phyloP scores from a whole-genome alignment of 2,329 filamentous ascomycete genomes.

The Botryotinia narcissicola region DNA sequence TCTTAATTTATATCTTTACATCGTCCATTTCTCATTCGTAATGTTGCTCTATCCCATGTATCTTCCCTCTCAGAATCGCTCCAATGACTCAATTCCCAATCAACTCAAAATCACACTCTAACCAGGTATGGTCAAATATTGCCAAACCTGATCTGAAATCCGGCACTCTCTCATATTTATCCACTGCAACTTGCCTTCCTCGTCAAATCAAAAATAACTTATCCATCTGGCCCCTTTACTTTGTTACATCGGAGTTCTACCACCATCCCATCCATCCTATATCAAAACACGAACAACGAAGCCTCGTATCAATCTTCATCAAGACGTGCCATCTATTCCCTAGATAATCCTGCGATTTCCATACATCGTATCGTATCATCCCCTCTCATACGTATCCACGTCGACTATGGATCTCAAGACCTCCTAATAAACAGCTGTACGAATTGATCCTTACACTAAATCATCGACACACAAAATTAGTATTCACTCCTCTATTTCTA shows the following conservation, averaged over 20 bases:
- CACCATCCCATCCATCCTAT: not conserved
- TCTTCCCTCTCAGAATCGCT: not conserved
- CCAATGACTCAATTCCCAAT: not conserved
- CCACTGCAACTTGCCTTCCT: not conserved
- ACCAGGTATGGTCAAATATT: too few relatives aligned
- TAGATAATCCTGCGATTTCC: too few relatives aligned
- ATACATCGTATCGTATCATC: not conserved
- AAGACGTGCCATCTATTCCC: not conserved
- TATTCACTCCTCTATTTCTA: not conserved
- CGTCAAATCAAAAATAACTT: not conserved
- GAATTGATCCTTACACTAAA: conserved; percentile 13
- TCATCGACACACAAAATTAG: not conserved
- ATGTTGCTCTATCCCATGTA: not conserved
- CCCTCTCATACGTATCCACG: not conserved
- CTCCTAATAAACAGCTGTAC: conserved; percentile 19
- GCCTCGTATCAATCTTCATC: not conserved
- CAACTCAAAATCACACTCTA: too few relatives aligned
- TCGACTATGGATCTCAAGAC: too few relatives aligned
- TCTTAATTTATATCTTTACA: not conserved
- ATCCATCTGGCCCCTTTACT: not conserved
- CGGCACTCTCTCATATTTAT: not conserved
- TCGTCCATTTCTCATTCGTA: not conserved
- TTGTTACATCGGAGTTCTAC: not conserved
- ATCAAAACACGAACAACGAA: not conserved
- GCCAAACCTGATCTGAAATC: not conserved